Evolutionary conservation across 73 alveolate genomes (phyloP), one percentile per base, ranked within the genome.

Genomic region (Paramecium sexaurelia): DNA sequence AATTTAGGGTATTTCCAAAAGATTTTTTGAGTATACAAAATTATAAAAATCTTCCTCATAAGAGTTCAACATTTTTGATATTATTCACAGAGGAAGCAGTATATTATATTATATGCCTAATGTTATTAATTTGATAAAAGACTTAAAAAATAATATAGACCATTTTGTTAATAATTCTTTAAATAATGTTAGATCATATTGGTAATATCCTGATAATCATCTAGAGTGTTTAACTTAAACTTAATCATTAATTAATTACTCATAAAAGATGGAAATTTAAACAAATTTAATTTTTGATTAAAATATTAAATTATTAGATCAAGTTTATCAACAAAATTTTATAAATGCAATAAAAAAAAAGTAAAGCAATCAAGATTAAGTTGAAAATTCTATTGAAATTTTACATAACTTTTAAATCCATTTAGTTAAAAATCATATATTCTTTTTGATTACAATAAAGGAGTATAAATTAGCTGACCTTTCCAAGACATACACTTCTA

Each of bases 151-250:
- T 32, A 61, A 61, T 26, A 29, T 61, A 22, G 83, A 61, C 7
- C 67, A 51, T 17, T 15, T 15, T 51, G 32, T 51, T 0, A 51
- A 51, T 51, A 61, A 61, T 61, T 26, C 83, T 10, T 13, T 61
- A 61, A 26, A 26, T 26, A 61, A 61, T 61, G 26, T 61, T 11
- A 61, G 26, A 61, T 61, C 83, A 29, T 61, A 26, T 61, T 61
- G 83, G 83, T 32, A 61, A 61, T 26, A 6, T 32, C 83, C 83
- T 61, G 83, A 61, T 22, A 61, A 61, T 2, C 83, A 61, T n/a
- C 11, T 32, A 27, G 83, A 61, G n/a, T 61, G 83, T 19, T 3
- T 61, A 29, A 11, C 39, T 5, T 32, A 29, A 61, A 61, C 83
- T 3, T 9, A 61, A 26, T 61, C 83, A 6, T 11, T 61, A 24